Percentiles rank a stretch among this genome's conserved stretches.
Evolutionary conservation across 2,329 filamentous ascomycete genomes (phyloP).

Genomic region (Paramyrothecium roridum): DNA sequence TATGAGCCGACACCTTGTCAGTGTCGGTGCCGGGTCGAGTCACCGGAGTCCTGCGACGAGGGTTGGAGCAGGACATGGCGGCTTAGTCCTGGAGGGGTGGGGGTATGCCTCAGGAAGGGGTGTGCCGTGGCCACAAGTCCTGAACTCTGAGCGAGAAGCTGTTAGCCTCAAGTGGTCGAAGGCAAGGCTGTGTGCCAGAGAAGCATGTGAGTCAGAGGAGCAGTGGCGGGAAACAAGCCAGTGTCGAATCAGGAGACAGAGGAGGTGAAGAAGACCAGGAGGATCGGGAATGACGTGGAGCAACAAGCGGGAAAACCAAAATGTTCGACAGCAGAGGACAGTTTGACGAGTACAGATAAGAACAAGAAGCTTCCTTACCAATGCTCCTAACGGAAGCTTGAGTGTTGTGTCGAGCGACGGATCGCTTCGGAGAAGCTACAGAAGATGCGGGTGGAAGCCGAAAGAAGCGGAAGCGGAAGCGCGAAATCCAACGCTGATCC

Average conservation of each 20-base stretch:
- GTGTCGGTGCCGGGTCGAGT: slow-evolving; percentile 32
- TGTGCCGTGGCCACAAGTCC: slow-evolving; percentile 20
- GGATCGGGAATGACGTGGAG: slow-evolving; percentile 6
- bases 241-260: not conserved
- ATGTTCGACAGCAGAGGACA: slow-evolving; percentile 1
- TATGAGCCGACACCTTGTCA: slow-evolving; percentile 26
- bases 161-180: slow-evolving; percentile 16
- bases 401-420: not conserved
- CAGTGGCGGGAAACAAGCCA: not conserved
- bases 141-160: slow-evolving; percentile 19
- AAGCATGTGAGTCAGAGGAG: slow-evolving; percentile 10
- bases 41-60: slow-evolving; percentile 42
- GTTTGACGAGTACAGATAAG: not conserved
- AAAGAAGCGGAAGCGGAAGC: not conserved
- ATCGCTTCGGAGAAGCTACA: not conserved
- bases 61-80: slow-evolving; percentile 47
- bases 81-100: slow-evolving; percentile 22
- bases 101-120: slow-evolving; percentile 8
- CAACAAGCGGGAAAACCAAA: slow-evolving; percentile 1
- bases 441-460: not conserved
- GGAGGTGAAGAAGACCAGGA: slow-evolving; percentile 8
- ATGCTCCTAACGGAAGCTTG: not conserved
- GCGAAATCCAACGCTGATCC: not conserved
- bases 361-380: not conserved
- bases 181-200: slow-evolving; percentile 6